A percentile compares a stretch with the other conserved stretches of the same genome.
Evolutionary conservation across 2,329 filamentous ascomycete species (phyloP).

Genomic region (Fusarium pseudocircinatum): DNA sequence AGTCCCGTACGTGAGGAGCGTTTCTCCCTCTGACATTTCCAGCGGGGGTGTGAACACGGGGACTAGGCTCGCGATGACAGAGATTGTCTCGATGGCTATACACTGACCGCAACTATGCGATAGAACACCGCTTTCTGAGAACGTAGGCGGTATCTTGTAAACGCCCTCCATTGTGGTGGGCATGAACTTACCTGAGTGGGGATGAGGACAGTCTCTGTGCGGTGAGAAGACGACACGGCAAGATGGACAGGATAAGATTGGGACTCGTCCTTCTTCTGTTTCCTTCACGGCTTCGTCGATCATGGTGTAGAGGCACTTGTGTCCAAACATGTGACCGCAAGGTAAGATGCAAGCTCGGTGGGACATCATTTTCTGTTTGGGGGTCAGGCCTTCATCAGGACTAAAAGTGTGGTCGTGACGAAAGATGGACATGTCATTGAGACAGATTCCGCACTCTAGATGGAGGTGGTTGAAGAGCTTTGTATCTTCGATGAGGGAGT

Average conservation of each 20-base stretch:
- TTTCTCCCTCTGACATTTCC: neutral
- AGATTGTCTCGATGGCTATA: neutral
- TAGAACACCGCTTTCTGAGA: constrained; percentile 4
- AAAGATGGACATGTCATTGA: constrained; percentile 21
- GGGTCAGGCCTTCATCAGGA: neutral
- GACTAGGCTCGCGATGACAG: neutral
- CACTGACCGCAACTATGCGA: constrained; percentile 13
- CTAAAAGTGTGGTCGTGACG: neutral
- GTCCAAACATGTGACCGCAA: constrained; percentile 37
- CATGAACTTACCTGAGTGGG: constrained; percentile 7
- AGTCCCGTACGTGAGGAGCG: neutral
- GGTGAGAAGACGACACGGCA: constrained; percentile 1
- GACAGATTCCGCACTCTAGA: constrained; percentile 22
- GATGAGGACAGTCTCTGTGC: neutral
- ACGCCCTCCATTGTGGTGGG: neutral
- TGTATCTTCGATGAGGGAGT: constrained; percentile 3
- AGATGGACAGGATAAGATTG: neutral
- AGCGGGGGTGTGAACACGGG: neutral
- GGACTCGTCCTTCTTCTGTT: neutral
- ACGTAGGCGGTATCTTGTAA: neutral
- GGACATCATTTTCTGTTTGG: neutral
- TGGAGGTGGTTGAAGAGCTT: neutral
- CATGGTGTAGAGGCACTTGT: neutral
- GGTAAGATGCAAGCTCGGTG: constrained; percentile 20
- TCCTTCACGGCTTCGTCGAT: neutral